Evolutionary conservation across 2,329 filamentous ascomycete genomes (phyloP).

Genomic region (Fusarium tupiense): DNA sequence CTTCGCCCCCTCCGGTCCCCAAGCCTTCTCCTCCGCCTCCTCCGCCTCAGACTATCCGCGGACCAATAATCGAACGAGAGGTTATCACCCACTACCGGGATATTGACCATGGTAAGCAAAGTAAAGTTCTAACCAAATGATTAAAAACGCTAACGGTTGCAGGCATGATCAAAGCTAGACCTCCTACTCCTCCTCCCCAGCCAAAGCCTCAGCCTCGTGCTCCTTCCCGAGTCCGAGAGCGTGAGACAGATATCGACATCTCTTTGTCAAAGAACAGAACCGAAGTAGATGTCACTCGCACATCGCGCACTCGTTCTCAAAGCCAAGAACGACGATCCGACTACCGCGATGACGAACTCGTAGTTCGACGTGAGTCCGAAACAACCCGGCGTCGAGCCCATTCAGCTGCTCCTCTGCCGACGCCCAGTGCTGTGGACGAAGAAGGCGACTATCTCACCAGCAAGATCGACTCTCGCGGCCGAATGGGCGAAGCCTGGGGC

Average conservation of each 20-base stretch:
- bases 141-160: constrained; percentile 17
- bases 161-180: constrained; percentile 59
- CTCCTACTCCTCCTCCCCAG: constrained; percentile 58
- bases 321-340: constrained; percentile 53
- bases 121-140: not conserved
- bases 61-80: constrained; percentile 85
- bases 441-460: constrained; percentile 71
- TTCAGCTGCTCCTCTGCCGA: constrained; percentile 58
- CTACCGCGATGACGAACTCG: constrained; percentile 71
- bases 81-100: constrained; percentile 89
- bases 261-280: constrained; percentile 63
- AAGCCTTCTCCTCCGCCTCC: constrained; percentile 64
- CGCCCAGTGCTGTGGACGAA: constrained; percentile 56
- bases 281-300: constrained; percentile 65
- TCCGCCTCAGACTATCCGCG: constrained; percentile 73
- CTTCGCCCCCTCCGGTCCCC: constrained; percentile 51
- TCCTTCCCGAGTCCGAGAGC: constrained; percentile 56
- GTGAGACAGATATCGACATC: constrained; percentile 71
- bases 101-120: constrained; percentile 80
- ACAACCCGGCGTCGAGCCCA: constrained; percentile 60
- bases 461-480: constrained; percentile 68
- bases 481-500: constrained; percentile 77
- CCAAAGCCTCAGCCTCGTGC: constrained; percentile 57
- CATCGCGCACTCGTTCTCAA: constrained; percentile 49
- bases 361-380: constrained; percentile 67